Percentiles rank a stretch among this genome's conserved stretches.
phyloP scores from a whole-genome alignment of 192 early-diverging fungal genomes.

The Thoreauomyces humboldtii region DNA sequence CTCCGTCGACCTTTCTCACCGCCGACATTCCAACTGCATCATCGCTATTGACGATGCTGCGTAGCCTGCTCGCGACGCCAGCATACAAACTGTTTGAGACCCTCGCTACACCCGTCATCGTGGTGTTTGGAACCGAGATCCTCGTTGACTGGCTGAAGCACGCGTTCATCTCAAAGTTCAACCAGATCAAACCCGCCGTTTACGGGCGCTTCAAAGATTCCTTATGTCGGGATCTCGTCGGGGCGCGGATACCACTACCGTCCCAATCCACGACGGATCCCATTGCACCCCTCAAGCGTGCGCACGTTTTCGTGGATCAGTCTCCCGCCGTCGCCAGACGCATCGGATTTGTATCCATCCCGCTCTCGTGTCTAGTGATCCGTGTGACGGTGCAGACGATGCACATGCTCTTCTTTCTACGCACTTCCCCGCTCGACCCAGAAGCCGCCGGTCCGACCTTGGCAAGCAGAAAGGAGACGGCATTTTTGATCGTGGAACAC shows the following conservation, averaged over 20 bases:
- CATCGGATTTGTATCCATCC: slow-evolving; percentile 79
- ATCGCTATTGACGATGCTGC: neutral
- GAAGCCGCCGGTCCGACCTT: too few species aligned
- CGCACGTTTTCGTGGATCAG: slow-evolving; percentile 58
- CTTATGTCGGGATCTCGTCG: slow-evolving; percentile 81
- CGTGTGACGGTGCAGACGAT: slow-evolving; percentile 52
- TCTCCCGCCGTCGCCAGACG: slow-evolving; percentile 74
- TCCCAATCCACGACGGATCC: too few species aligned
- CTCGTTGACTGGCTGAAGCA: slow-evolving; percentile 98
- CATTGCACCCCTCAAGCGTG: neutral
- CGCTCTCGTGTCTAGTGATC: slow-evolving; percentile 71
- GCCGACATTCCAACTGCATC: neutral
- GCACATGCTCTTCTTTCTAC: slow-evolving; percentile 40
- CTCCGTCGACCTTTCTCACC: slow-evolving; percentile 29
- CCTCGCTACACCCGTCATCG: slow-evolving; percentile 72
- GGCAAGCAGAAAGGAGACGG: too few species aligned
- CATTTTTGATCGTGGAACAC: too few species aligned
- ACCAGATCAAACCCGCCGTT: slow-evolving; percentile 82
- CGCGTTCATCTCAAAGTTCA: slow-evolving; percentile 97
- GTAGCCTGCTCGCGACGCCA: slow-evolving; percentile 41
- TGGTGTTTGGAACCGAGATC: slow-evolving; percentile 86
- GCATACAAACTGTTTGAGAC: slow-evolving; percentile 59
- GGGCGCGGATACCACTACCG: neutral
- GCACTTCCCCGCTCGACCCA: too few species aligned
- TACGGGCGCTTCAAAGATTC: slow-evolving; percentile 86